A percentile compares a stretch with the other conserved stretches of the same genome.
Conservation (phyloP, 306 rosid species). For the Fragaria ananassa region DNA sequence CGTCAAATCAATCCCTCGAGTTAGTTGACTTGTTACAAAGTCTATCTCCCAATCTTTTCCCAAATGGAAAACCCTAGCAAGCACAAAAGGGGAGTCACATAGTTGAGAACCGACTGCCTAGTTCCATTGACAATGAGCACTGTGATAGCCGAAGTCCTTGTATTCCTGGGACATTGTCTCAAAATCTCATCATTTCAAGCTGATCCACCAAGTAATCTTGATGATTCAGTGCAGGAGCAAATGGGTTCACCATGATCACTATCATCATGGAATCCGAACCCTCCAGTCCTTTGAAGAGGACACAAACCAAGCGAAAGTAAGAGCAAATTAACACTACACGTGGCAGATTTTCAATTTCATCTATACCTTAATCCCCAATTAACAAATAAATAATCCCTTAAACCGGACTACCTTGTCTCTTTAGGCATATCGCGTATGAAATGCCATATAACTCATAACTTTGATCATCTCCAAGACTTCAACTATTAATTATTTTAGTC, state of each 20-base stretch:
- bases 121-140: neutral
- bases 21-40: too few species aligned
- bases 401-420: neutral
- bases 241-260: neutral
- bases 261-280: constrained; percentile 3
- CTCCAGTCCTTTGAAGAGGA: neutral
- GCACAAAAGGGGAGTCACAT: neutral
- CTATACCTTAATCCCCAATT: neutral
- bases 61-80: neutral
- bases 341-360: neutral
- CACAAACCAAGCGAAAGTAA: neutral
- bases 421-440: neutral
- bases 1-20: too few species aligned
- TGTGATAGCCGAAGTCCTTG: neutral
- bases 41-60: too few species aligned
- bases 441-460: too few species aligned
- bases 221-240: constrained; percentile 7
- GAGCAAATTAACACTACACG: neutral
- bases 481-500: too few species aligned
- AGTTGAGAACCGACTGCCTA: neutral
- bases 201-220: neutral
- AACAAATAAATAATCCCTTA: neutral
- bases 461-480: too few species aligned
- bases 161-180: neutral
- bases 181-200: neutral